Conservation (phyloP, 768 basidiomycete species). For the Lactarius psammicola region DNA sequence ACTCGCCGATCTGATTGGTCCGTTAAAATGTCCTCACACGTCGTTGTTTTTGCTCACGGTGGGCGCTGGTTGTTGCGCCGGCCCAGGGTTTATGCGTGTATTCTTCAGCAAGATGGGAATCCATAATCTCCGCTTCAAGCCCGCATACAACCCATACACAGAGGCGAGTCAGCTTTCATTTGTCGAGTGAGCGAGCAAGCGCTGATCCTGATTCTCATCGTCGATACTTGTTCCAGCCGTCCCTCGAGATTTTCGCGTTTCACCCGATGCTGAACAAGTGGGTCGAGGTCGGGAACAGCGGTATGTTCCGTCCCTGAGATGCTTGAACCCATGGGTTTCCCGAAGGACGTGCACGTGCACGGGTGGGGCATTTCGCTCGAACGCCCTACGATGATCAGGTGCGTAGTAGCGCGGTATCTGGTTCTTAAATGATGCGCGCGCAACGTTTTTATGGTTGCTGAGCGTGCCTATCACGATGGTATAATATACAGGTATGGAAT, state of each 20-base stretch:
- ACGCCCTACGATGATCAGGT: slow-evolving; percentile 99
- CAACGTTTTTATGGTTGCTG: not conserved
- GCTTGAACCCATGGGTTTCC: slow-evolving; percentile 98
- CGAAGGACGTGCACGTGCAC: slow-evolving; percentile 92
- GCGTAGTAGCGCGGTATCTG: slow-evolving; percentile 30
- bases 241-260: slow-evolving; percentile 97
- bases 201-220: slow-evolving; percentile 17
- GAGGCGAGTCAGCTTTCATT: slow-evolving; percentile 58
- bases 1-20: slow-evolving; percentile 92
- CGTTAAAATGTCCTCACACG: not conserved
- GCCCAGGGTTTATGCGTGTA: slow-evolving; percentile 93
- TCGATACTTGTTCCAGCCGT: slow-evolving; percentile 55
- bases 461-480: not conserved
- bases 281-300: slow-evolving; percentile 99
- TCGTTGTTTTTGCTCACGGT: not conserved
- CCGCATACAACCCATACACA: slow-evolving; percentile 97
- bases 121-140: slow-evolving; percentile 92
- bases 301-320: slow-evolving; percentile 99
- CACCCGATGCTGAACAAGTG: slow-evolving; percentile 90
- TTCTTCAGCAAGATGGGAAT: slow-evolving; percentile 99
- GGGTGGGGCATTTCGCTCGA: slow-evolving; percentile 96
- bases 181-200: slow-evolving; percentile 19
- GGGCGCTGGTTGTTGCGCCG: too few relatives aligned
- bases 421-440: not conserved
- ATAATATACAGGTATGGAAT: slow-evolving; percentile 91